phyloP scores from a whole-genome alignment of 345 rosid species.

The Mallotus nudiflorus region DNA sequence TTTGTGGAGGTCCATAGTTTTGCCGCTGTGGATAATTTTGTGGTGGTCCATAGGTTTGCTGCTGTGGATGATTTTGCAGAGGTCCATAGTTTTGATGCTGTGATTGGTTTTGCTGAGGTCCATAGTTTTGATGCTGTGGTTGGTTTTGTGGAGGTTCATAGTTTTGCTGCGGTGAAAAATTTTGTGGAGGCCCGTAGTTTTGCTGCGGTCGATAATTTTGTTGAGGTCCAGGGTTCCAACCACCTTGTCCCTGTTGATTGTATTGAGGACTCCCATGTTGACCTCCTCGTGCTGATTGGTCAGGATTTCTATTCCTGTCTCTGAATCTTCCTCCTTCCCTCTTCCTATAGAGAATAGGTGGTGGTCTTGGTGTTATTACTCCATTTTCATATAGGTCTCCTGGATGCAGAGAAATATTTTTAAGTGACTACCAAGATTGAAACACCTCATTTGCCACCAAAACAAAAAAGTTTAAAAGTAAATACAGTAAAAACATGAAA shows the following conservation, averaged over 20 bases:
- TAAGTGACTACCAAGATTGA: no score
- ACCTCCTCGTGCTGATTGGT: constrained; percentile 34
- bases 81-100: no score
- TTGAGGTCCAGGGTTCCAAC: no score
- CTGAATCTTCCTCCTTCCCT: constrained; percentile 47
- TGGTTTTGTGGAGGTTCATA: background rate
- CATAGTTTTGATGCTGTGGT: constrained; percentile 37
- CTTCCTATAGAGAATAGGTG: constrained; percentile 53
- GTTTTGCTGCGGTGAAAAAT: constrained; percentile 18
- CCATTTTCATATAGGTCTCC: constrained; percentile 93
- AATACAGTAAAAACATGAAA: no score
- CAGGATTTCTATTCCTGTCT: constrained; percentile 38
- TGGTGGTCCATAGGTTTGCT: constrained; percentile 40
- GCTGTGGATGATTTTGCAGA: constrained; percentile 20
- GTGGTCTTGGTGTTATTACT: constrained; percentile 74
- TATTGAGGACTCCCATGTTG: constrained; percentile 31
- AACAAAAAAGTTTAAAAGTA: background rate
- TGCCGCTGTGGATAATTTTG: constrained; percentile 32
- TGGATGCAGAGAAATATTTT: constrained; percentile 23
- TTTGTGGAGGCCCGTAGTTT: constrained; percentile 44
- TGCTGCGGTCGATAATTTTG: constrained; percentile 30
- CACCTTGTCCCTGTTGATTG: constrained; percentile 48
- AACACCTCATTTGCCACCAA: no score
- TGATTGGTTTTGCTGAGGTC: constrained; percentile 44
- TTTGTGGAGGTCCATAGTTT: background rate